Conservation (phyloP, 2,329 filamentous ascomycete species). For the Aspergillus carbonarius region DNA sequence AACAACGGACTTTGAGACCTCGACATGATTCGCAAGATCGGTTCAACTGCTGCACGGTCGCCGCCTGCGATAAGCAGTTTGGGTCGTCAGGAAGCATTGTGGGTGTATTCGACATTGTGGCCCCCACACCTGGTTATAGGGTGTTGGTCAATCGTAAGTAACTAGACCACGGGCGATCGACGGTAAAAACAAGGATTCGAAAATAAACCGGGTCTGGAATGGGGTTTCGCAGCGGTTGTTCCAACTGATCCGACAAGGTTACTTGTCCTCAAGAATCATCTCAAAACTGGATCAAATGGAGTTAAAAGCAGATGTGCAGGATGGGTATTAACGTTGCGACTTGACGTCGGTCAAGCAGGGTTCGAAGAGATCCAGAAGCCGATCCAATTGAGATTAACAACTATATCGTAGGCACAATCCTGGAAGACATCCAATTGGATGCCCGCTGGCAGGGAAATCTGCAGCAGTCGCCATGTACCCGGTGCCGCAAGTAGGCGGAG, state of each 20-base stretch:
- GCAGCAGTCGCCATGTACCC: conserved; percentile 7
- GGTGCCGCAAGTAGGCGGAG: conserved; percentile 3
- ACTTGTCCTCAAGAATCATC: not conserved
- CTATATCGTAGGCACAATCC: not conserved
- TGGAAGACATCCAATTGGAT: conserved; percentile 12
- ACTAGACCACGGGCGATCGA: not conserved
- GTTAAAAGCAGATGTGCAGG: not conserved
- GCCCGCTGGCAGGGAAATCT: not conserved
- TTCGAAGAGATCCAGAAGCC: not conserved
- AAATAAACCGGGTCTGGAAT: not conserved
- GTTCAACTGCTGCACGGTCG: conserved; percentile 32
- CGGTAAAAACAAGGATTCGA: not conserved
- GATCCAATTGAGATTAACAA: not conserved
- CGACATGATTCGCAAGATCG: conserved; percentile 40
- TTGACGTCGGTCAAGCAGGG: not conserved
- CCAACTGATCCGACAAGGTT: not conserved
- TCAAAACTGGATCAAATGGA: not conserved
- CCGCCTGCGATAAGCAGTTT: conserved; percentile 17
- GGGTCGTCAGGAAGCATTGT: conserved; percentile 21
- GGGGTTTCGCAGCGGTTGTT: not conserved
- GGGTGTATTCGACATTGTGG: conserved; percentile 29
- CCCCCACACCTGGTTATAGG: not conserved
- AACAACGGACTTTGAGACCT: conserved; percentile 38
- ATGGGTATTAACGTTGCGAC: not conserved
- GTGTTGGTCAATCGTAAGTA: not conserved